phyloP scores from a whole-genome alignment of 352 stramenopile species.

The Blastocystis sp. region DNA sequence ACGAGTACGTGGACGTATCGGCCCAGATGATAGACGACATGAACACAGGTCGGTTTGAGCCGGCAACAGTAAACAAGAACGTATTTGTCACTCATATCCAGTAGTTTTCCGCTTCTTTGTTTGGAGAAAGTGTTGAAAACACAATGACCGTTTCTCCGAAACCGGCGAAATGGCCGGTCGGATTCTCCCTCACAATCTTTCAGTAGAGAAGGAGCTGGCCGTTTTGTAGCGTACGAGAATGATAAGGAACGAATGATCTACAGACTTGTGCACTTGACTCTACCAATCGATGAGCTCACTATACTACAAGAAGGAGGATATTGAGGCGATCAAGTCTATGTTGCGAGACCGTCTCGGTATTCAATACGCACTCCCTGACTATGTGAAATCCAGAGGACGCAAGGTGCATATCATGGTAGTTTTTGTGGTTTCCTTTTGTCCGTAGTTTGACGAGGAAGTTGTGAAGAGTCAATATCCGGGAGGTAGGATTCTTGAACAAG shows the following conservation, averaged over 20 bases:
- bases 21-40: conserved; percentile 30
- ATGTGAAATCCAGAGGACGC: neutral
- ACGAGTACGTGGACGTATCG: neutral
- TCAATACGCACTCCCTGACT: conserved; percentile 23
- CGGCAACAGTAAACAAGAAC: neutral
- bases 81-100: conserved; percentile 1
- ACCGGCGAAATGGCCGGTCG: neutral
- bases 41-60: neutral
- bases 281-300: neutral
- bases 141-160: neutral
- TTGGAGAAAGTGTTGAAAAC: neutral
- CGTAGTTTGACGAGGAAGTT: conserved; percentile 34
- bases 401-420: conserved; percentile 23
- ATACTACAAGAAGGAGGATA: neutral
- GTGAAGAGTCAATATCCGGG: neutral
- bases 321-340: conserved; percentile 16
- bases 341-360: conserved; percentile 7
- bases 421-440: neutral
- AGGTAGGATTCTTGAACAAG: neutral
- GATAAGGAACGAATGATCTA: too few species aligned
- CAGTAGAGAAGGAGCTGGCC: neutral
- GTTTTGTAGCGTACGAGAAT: too few species aligned
- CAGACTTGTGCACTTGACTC: too few species aligned
- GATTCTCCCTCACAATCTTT: neutral
- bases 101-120: neutral